Percentiles rank a stretch among this genome's conserved stretches.
Conservation (phyloP, 2,329 filamentous ascomycete species). For the Trichoderma guizhouense region DNA sequence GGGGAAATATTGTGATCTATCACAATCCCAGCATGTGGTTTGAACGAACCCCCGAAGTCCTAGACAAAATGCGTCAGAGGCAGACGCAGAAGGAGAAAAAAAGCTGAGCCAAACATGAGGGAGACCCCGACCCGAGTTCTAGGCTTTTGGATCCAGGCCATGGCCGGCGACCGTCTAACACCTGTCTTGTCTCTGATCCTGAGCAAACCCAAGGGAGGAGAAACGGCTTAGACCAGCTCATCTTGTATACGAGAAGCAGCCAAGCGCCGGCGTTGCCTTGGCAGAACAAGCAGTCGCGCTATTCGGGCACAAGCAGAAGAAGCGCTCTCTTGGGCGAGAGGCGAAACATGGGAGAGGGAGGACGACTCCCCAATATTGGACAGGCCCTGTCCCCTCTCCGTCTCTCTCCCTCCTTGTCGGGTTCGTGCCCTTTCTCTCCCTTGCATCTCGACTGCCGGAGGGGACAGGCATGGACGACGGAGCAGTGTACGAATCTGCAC, state of each 20-base stretch:
- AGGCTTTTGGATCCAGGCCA: background rate
- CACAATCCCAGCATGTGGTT: conserved; percentile 13
- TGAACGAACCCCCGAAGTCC: background rate
- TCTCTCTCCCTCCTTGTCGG: background rate
- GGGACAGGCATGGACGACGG: background rate
- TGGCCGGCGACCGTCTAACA: background rate
- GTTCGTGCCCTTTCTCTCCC: background rate
- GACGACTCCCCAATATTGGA: background rate
- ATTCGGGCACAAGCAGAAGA: background rate
- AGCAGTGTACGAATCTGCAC: background rate
- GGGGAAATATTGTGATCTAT: conserved; percentile 19
- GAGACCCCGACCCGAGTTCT: background rate
- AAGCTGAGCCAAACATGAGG: background rate
- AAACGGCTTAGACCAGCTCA: background rate
- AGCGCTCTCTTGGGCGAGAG: background rate
- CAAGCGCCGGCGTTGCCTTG: background rate
- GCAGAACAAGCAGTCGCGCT: background rate
- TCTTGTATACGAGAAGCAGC: background rate
- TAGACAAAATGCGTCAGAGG: background rate
- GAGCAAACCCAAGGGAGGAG: background rate
- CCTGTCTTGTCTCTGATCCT: background rate
- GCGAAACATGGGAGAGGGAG: background rate
- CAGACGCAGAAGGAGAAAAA: background rate
- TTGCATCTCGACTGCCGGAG: background rate
- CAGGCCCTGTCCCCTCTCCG: background rate